phyloP scores from a whole-genome alignment of 2,329 filamentous ascomycete genomes.

The Aureobasidium sp. region DNA sequence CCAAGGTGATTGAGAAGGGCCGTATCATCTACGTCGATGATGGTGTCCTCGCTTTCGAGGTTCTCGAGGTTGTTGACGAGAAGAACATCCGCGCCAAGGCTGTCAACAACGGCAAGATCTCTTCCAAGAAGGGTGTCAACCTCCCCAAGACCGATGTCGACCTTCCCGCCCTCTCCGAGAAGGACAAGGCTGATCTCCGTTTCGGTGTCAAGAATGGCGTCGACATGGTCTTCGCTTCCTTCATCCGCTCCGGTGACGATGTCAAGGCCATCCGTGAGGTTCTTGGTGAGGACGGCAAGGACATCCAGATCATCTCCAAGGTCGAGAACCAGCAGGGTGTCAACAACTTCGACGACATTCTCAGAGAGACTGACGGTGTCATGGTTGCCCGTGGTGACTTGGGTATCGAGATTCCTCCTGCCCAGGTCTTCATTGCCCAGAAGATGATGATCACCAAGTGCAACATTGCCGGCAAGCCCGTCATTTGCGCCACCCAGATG shows the following conservation, averaged over 20 bases:
- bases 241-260: constrained; percentile 91
- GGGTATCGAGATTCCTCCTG: constrained; percentile 96
- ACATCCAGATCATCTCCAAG: constrained; percentile 99
- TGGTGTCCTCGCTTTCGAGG: constrained; percentile 93
- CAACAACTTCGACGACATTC: constrained; percentile 98
- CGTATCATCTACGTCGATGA: constrained; percentile 98
- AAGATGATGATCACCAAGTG: constrained; percentile 99
- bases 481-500: constrained; percentile 99
- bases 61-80: constrained; percentile 78
- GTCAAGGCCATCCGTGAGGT: constrained; percentile 88
- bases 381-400: constrained; percentile 99
- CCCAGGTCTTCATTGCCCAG: constrained; percentile 97
- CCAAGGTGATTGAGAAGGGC: constrained; percentile 87
- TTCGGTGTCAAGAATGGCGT: constrained; percentile 99
- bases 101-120: constrained; percentile 98
- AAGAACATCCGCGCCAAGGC: constrained; percentile 81
- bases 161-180: constrained; percentile 92
- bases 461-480: constrained; percentile 97
- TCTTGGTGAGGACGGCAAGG: constrained; percentile 82
- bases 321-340: constrained; percentile 99
- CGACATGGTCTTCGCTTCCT: constrained; percentile 98
- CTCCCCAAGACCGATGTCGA: constrained; percentile 98
- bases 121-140: constrained; percentile 98
- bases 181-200: constrained; percentile 87
- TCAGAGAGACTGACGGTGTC: constrained; percentile 93